Evolutionary conservation across 2,329 filamentous ascomycete species (phyloP).

Genomic region (Cyclaneusma minus): DNA sequence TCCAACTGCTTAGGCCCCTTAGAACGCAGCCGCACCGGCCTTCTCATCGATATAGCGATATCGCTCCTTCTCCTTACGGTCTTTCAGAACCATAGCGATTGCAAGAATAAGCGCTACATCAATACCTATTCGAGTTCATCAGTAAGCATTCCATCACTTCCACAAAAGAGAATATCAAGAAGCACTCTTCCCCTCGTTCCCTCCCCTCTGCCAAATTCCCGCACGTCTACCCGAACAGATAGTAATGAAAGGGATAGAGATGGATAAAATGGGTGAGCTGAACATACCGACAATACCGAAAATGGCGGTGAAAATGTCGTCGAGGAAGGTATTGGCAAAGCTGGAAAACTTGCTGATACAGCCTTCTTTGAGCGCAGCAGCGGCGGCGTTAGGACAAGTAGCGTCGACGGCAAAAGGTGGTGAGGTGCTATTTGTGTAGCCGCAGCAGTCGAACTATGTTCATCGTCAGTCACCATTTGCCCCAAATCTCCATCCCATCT

Average conservation of each 20-base stretch:
- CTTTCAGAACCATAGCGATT: constrained; percentile 63
- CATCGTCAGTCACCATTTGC: constrained; percentile 12
- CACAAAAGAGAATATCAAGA: too few species aligned
- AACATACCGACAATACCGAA: constrained; percentile 60
- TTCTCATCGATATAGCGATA: constrained; percentile 76
- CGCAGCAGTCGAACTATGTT: constrained; percentile 61
- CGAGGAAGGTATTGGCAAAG: constrained; percentile 57
- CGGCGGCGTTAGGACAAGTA: constrained; percentile 53
- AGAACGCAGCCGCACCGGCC: constrained; percentile 38
- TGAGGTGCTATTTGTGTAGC: constrained; percentile 57
- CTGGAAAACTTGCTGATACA: constrained; percentile 52
- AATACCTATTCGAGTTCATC: constrained; percentile 25
- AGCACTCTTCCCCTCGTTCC: too few species aligned
- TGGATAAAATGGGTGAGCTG: neutral
- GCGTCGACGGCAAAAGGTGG: constrained; percentile 56
- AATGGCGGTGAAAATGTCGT: constrained; percentile 62
- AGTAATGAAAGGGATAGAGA: neutral
- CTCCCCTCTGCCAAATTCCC: constrained; percentile 2
- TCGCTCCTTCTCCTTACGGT: constrained; percentile 63
- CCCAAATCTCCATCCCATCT: neutral
- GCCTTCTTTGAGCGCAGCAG: constrained; percentile 53
- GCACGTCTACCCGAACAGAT: neutral
- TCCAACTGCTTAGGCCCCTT: too few species aligned
- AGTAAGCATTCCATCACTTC: constrained; percentile 1
- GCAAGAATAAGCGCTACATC: constrained; percentile 54